Conservation (phyloP, 306 rosid genomes). For the Fragaria iinumae region DNA sequence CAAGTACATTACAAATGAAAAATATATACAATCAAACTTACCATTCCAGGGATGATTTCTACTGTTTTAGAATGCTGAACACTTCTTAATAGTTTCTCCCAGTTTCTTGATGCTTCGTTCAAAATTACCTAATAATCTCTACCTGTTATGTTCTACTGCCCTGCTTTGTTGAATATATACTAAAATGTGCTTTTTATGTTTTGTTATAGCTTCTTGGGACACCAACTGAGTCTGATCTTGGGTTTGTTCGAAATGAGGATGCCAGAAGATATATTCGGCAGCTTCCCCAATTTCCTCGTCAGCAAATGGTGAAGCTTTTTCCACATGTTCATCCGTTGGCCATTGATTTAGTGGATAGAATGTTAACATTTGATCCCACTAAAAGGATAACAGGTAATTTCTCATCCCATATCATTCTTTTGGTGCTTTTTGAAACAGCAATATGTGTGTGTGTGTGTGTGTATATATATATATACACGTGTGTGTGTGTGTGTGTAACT, state of each 20-base stretch:
- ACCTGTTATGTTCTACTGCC: background rate
- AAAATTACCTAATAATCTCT: background rate
- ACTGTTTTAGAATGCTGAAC: background rate
- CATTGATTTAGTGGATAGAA: conserved; percentile 83
- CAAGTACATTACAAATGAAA: background rate
- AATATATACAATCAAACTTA: background rate
- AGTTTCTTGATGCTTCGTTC: background rate
- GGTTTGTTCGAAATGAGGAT: conserved; percentile 75
- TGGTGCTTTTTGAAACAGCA: conserved; percentile 8
- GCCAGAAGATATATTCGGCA: conserved; percentile 82
- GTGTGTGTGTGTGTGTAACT: background rate
- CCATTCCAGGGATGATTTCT: background rate
- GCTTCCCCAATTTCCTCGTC: conserved; percentile 78
- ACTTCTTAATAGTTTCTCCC: background rate
- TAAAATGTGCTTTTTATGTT: conserved; percentile 30
- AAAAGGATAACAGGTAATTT: conserved; percentile 86
- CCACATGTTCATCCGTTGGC: conserved; percentile 89
- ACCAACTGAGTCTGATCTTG: conserved; percentile 90
- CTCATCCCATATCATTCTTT: conserved; percentile 7
- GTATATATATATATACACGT: no score
- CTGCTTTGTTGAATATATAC: conserved; percentile 17
- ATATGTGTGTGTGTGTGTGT: background rate
- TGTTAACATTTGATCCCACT: conserved; percentile 89
- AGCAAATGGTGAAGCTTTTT: conserved; percentile 60
- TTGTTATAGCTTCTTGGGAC: conserved; percentile 83